A percentile compares a stretch with the other conserved stretches of the same genome.
Conservation (phyloP, 2,329 filamentous ascomycete genomes). For the Claviceps citrina region DNA sequence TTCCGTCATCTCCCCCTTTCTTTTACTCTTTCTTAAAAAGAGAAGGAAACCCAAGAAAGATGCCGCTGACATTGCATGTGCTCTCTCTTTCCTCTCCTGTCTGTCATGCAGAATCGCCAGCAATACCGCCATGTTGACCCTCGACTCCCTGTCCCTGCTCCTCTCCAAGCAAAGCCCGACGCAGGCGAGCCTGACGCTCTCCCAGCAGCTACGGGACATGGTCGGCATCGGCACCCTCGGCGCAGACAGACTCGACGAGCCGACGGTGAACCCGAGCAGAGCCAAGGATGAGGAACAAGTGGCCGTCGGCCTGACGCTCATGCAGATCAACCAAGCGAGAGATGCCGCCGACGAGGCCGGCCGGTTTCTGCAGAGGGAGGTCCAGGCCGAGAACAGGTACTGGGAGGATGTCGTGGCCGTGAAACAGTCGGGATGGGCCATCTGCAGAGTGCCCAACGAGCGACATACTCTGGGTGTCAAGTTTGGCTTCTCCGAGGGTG, state of each 20-base stretch:
- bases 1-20: no score
- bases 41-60: no score
- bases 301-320: constrained; percentile 58
- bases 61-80: no score
- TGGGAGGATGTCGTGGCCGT: constrained; percentile 78
- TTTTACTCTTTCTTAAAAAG: no score
- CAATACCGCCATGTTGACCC: constrained; percentile 50
- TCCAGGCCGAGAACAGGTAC: constrained; percentile 66
- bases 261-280: constrained; percentile 40
- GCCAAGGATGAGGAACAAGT: constrained; percentile 41
- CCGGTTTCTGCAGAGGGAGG: constrained; percentile 57
- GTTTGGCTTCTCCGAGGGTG: constrained; percentile 73
- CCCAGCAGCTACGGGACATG: constrained; percentile 50
- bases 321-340: constrained; percentile 59
- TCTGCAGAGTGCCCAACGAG: constrained; percentile 63
- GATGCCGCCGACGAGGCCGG: constrained; percentile 60
- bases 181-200: constrained; percentile 55
- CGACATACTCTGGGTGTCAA: constrained; percentile 64
- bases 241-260: constrained; percentile 46
- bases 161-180: constrained; percentile 67
- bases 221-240: constrained; percentile 64
- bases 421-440: constrained; percentile 70
- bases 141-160: constrained; percentile 72
- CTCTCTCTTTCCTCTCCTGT: neutral
- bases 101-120: constrained; percentile 20